A percentile compares a stretch with the other conserved stretches of the same genome.
Evolutionary conservation across 257 asterid species (phyloP).

Genomic region (Paraleonurus japonicus): DNA sequence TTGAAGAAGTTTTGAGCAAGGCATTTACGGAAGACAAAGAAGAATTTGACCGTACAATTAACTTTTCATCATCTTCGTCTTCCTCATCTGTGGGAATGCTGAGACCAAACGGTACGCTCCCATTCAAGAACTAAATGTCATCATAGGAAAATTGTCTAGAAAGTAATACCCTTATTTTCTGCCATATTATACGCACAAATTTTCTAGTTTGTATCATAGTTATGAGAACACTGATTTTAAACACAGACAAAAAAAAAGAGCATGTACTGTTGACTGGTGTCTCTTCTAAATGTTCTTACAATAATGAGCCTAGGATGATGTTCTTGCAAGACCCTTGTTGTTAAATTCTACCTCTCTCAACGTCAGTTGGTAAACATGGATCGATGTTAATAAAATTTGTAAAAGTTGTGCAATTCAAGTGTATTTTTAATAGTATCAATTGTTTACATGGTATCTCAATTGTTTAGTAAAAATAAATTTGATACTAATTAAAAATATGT

Average conservation of each 20-base stretch:
- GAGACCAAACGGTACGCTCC: slow-evolving; percentile 44
- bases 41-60: slow-evolving; percentile 54
- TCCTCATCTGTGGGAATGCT: slow-evolving; percentile 51
- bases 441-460: too few relatives aligned
- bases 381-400: too few relatives aligned
- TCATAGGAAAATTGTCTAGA: neutral
- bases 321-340: too few relatives aligned
- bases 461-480: too few relatives aligned
- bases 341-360: too few relatives aligned
- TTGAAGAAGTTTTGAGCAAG: slow-evolving; percentile 66
- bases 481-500: too few relatives aligned
- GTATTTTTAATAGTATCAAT: too few relatives aligned
- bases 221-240: neutral
- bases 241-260: neutral
- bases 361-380: too few relatives aligned
- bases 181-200: neutral
- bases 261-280: neutral
- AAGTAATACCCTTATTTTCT: neutral
- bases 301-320: slow-evolving; percentile 5
- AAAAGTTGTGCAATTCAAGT: too few relatives aligned
- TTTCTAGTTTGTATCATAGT: neutral
- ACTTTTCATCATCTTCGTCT: slow-evolving; percentile 54
- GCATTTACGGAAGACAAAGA: slow-evolving; percentile 86
- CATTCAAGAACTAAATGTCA: slow-evolving; percentile 23
- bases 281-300: neutral